A percentile compares a stretch with the other conserved stretches of the same genome.
Conservation (phyloP, 805 yeast genomes). For the Saccharomycopsis fodiens region DNA sequence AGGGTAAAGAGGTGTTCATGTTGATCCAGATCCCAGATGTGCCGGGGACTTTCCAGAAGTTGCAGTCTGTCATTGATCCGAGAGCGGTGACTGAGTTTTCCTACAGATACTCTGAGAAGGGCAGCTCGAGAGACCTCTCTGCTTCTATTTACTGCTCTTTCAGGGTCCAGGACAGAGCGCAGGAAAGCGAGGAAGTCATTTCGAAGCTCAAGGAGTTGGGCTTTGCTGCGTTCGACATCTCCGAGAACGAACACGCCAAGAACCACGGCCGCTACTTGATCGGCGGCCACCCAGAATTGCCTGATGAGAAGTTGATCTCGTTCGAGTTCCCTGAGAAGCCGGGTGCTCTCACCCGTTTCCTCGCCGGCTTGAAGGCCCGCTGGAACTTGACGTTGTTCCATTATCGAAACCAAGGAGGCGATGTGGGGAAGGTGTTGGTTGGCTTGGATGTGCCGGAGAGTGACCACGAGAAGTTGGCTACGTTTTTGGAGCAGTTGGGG, state of each 20-base stretch:
- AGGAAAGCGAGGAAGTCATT: constrained; percentile 62
- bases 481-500: constrained; percentile 63
- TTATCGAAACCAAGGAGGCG: constrained; percentile 95
- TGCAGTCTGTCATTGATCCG: constrained; percentile 76
- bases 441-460: constrained; percentile 81
- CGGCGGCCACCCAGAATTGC: constrained; percentile 76
- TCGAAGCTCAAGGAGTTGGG: constrained; percentile 50
- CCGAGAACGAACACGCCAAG: constrained; percentile 92
- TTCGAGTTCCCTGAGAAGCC: constrained; percentile 98
- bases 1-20: constrained; percentile 92
- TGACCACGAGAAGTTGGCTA: constrained; percentile 55
- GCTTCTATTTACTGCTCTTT: constrained; percentile 89
- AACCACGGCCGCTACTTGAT: constrained; percentile 93
- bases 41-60: constrained; percentile 81
- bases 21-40: constrained; percentile 84
- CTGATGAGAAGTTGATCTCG: constrained; percentile 68
- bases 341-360: constrained; percentile 80
- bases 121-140: constrained; percentile 26
- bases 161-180: constrained; percentile 62
- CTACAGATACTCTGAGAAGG: constrained; percentile 51
- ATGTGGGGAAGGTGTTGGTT: constrained; percentile 84
- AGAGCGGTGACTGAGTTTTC: constrained; percentile 92
- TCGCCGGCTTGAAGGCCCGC: constrained; percentile 57
- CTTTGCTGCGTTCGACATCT: constrained; percentile 72
- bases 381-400: constrained; percentile 96